These are phyloP conservation scores for Podaxis sp. DNA, from an alignment of 768 basidiomycete species.

Conservation along the genomic window DNA sequence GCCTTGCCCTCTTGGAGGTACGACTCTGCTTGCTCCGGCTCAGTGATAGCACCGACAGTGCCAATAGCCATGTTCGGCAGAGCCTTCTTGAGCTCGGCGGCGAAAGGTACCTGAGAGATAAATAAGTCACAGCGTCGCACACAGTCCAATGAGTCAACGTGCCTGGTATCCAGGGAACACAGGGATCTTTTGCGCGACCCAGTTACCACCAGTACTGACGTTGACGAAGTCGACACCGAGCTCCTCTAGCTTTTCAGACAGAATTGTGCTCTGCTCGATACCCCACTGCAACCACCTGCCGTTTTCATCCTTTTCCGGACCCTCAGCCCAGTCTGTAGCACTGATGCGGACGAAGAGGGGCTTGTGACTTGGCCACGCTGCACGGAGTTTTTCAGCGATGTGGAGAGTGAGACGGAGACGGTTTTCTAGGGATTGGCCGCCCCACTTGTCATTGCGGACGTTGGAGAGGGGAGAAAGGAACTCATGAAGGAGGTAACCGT, in stretches of 20 bases:
- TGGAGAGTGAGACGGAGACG: slow-evolving; percentile 3
- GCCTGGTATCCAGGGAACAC: slow-evolving; percentile 65
- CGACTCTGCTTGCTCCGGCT: slow-evolving; percentile 50
- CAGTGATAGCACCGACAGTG: slow-evolving; percentile 73
- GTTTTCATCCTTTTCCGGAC: slow-evolving; percentile 52
- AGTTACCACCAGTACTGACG: slow-evolving; percentile 67
- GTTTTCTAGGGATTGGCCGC: slow-evolving; percentile 8
- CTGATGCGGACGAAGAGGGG: slow-evolving; percentile 42
- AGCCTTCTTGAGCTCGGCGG: slow-evolving; percentile 64
- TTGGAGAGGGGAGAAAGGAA: slow-evolving; percentile 41
- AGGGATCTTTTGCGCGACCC: slow-evolving; percentile 56
- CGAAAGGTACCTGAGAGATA: slow-evolving; percentile 57
- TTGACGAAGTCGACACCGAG: slow-evolving; percentile 79
- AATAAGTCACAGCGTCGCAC: background rate
- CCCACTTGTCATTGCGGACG: slow-evolving; percentile 3
- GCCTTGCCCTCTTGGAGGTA: slow-evolving; percentile 67
- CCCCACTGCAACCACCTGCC: slow-evolving; percentile 73
- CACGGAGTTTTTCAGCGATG: slow-evolving; percentile 4
- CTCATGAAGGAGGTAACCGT: slow-evolving; percentile 64
- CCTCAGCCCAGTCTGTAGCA: slow-evolving; percentile 66
- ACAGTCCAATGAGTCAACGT: background rate
- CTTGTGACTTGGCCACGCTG: slow-evolving; percentile 7
- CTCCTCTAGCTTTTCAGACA: slow-evolving; percentile 54
- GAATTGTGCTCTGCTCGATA: slow-evolving; percentile 68
- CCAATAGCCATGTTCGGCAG: slow-evolving; percentile 58